A percentile compares a stretch with the other conserved stretches of the same genome.
phyloP scores from a whole-genome alignment of 495 filamentous ascomycete species.

The Lindgomyces ingoldianus region DNA sequence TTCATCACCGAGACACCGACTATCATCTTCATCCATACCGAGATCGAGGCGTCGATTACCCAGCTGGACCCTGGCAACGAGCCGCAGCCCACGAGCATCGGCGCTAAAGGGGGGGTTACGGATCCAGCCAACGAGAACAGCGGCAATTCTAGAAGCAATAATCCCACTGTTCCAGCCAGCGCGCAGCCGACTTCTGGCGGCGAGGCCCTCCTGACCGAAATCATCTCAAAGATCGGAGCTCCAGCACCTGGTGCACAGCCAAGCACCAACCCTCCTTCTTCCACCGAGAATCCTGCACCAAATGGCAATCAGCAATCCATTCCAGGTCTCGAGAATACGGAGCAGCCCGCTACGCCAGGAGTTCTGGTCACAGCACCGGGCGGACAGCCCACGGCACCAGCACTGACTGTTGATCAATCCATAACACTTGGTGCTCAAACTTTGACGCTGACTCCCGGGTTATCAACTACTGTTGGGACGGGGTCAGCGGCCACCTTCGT shows the following conservation, averaged over 20 bases:
- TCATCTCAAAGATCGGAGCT: conserved; percentile 10
- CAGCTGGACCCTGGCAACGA: neutral
- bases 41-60: neutral
- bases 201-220: conserved; percentile 10
- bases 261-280: neutral
- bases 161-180: neutral
- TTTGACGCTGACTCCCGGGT: conserved; percentile 25
- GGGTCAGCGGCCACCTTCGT: conserved; percentile 6
- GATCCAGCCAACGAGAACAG: neutral
- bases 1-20: neutral
- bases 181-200: neutral
- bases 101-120: neutral
- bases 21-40: conserved; percentile 12
- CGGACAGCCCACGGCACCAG: neutral
- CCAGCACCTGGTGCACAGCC: conserved; percentile 2
- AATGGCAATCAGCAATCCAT: neutral
- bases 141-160: neutral
- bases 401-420: neutral
- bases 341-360: neutral
- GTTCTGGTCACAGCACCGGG: neutral
- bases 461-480: conserved; percentile 21
- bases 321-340: conserved; percentile 2
- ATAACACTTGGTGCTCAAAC: conserved; percentile 14
- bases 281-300: neutral
- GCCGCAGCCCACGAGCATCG: neutral